Evolutionary conservation across 75 land plant species (phyloP), one percentile per base, ranked within the genome.

Genomic region (Isoetes taiwanensis): DNA sequence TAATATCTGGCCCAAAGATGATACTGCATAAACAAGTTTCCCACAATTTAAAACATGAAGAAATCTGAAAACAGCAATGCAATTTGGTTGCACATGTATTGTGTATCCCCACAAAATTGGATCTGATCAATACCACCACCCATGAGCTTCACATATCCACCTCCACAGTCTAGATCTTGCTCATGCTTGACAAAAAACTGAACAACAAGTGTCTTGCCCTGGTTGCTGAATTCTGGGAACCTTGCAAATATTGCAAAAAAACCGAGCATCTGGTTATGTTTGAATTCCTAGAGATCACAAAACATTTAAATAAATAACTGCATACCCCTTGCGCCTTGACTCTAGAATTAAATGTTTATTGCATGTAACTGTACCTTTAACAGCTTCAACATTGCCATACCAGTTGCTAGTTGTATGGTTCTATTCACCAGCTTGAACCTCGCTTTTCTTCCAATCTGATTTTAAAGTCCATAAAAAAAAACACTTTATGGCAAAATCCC

Each of bases 121-220:
- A 19, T 46, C 16, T 46, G 50, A 16, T 46, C 25, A 5, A 46
- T 46, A 23, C 25, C 16, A n/a, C 50, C 50, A 46, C 50, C 25
- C 5, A 46, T 19, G 4, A 46, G n/a, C 19, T 46, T 46, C 8
- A 46, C 16, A n/a, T 46, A 46, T 46, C 50, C 50, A 5, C 50
- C 50, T 6, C 50, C 50, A 46, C 50, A 46, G 8, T 46, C 50
- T 6, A 46, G 16, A 16, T 46, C 25, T 19, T 46, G 50, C 16
- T 46, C 50, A n/a, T 46, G 50, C 50, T 46, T 46, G n/a, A 46
- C 50, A n/a, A 23, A 46, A 23, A 6, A 46, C 50, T 46, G 50
- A 46, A 46, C 5, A 5, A 46, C 50, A 46, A 46, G 50, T 8
- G 50, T 46, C 19, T 19, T 46, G 16, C 50, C 50, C 25, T 46